These are phyloP conservation scores for Ocimum tenuiflorum DNA, from an alignment of 257 asterid species.

Conservation along the genomic window DNA sequence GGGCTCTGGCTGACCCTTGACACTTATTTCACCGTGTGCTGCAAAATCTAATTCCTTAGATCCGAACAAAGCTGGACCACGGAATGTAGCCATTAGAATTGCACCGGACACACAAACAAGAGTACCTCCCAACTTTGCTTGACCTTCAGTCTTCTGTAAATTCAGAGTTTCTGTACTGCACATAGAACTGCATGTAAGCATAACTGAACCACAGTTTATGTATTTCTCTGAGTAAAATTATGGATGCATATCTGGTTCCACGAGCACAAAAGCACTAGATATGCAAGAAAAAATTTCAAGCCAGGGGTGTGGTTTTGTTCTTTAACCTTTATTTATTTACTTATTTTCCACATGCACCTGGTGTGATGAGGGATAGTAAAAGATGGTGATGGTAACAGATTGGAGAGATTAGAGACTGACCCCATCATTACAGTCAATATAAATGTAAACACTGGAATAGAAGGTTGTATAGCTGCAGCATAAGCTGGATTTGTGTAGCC, in stretches of 20 bases:
- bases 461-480: constrained; percentile 95
- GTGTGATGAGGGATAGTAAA: not conserved
- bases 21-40: constrained; percentile 55
- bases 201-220: not conserved
- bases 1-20: constrained; percentile 80
- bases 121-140: constrained; percentile 84
- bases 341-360: not conserved
- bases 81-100: constrained; percentile 70
- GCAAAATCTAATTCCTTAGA: constrained; percentile 48
- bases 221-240: not conserved
- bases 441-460: constrained; percentile 95
- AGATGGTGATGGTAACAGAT: constrained; percentile 1
- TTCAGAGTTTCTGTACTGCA: constrained; percentile 90
- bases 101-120: constrained; percentile 88
- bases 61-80: constrained; percentile 85
- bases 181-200: constrained; percentile 29
- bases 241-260: not conserved
- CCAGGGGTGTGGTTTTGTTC: not conserved
- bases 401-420: constrained; percentile 44
- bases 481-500: constrained; percentile 92
- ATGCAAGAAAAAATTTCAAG: not conserved
- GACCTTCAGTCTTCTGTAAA: constrained; percentile 70
- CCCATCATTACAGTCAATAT: constrained; percentile 83
- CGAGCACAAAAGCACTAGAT: not conserved
- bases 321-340: not conserved